These are phyloP conservation scores for Pythium angustatum DNA, from an alignment of 352 stramenopile species.

Conservation along the genomic window DNA sequence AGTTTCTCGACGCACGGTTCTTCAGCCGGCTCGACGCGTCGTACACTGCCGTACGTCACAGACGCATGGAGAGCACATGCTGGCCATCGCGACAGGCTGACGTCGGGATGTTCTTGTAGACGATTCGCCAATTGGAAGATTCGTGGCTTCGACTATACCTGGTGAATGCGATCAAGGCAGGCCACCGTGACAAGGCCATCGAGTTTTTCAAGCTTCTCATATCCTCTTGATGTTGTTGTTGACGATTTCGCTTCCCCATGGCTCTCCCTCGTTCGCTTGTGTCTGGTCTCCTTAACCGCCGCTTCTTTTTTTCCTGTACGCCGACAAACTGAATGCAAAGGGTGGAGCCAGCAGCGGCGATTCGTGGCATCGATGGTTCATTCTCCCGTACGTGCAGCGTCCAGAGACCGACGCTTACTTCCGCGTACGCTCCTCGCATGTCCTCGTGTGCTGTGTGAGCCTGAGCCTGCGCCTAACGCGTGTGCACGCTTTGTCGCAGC, in stretches of 20 bases:
- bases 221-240: slow-evolving; percentile 44
- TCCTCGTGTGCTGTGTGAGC: too few relatives aligned
- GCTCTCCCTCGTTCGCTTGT: not conserved
- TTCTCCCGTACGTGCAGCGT: slow-evolving; percentile 75
- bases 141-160: slow-evolving; percentile 75
- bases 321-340: slow-evolving; percentile 63
- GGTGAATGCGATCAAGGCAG: slow-evolving; percentile 73
- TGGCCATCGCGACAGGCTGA: not conserved
- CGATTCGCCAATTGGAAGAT: slow-evolving; percentile 62
- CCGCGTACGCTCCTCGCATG: too few relatives aligned
- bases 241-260: slow-evolving; percentile 8
- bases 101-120: slow-evolving; percentile 33
- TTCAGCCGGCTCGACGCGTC: slow-evolving; percentile 78
- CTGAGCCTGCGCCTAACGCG: too few relatives aligned
- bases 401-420: slow-evolving; percentile 77
- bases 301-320: slow-evolving; percentile 29
- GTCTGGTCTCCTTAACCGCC: slow-evolving; percentile 28
- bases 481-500: slow-evolving; percentile 19
- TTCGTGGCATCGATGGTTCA: slow-evolving; percentile 83
- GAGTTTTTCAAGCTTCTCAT: slow-evolving; percentile 76
- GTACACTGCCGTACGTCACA: slow-evolving; percentile 59
- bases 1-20: slow-evolving; percentile 77
- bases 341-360: slow-evolving; percentile 32
- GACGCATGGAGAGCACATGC: not conserved
- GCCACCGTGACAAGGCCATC: slow-evolving; percentile 62